Evolutionary conservation across 805 yeast genomes (phyloP).

Genomic region (Ogataea trehalophila): DNA sequence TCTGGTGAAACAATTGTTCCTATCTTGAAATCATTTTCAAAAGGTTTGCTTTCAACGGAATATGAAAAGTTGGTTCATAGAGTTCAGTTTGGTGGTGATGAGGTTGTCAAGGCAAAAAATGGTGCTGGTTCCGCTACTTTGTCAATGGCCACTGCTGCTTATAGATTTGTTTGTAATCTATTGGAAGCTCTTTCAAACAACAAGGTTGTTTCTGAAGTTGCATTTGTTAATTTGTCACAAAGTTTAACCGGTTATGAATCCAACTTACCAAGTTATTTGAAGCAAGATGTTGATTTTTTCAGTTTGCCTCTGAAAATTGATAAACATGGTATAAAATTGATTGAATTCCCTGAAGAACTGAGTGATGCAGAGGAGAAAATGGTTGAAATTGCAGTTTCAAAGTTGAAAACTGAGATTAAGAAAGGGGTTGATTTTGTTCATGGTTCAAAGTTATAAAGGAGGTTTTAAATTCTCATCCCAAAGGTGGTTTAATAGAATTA

Average conservation of each 20-base stretch:
- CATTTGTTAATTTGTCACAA: slow-evolving; percentile 50
- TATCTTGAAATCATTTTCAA: slow-evolving; percentile 16
- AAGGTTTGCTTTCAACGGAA: slow-evolving; percentile 2
- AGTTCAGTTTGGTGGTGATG: slow-evolving; percentile 87
- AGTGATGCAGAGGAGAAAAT: slow-evolving; percentile 11
- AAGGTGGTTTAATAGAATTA: background rate
- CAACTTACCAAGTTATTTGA: slow-evolving; percentile 17
- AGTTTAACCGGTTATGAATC: slow-evolving; percentile 42
- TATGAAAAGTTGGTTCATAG: slow-evolving; percentile 66
- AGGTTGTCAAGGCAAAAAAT: slow-evolving; percentile 90
- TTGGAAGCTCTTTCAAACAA: slow-evolving; percentile 17
- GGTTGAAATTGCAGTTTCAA: slow-evolving; percentile 12
- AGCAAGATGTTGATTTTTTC: slow-evolving; percentile 37
- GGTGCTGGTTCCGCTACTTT: slow-evolving; percentile 95
- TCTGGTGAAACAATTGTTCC: slow-evolving; percentile 94
- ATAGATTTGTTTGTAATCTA: slow-evolving; percentile 59
- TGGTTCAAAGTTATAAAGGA: slow-evolving; percentile 15
- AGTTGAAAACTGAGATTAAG: slow-evolving; percentile 15
- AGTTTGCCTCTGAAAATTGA: slow-evolving; percentile 43
- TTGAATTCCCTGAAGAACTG: slow-evolving; percentile 15
- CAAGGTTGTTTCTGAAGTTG: slow-evolving; percentile 36
- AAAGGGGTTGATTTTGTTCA: slow-evolving; percentile 22
- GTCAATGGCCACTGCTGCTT: slow-evolving; percentile 95
- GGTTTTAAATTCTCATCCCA: too few species aligned
- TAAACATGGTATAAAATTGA: slow-evolving; percentile 31